Base-by-base conservation (phyloP, 208 protist genomes). In the Acanthamoeba triangularis region DNA sequence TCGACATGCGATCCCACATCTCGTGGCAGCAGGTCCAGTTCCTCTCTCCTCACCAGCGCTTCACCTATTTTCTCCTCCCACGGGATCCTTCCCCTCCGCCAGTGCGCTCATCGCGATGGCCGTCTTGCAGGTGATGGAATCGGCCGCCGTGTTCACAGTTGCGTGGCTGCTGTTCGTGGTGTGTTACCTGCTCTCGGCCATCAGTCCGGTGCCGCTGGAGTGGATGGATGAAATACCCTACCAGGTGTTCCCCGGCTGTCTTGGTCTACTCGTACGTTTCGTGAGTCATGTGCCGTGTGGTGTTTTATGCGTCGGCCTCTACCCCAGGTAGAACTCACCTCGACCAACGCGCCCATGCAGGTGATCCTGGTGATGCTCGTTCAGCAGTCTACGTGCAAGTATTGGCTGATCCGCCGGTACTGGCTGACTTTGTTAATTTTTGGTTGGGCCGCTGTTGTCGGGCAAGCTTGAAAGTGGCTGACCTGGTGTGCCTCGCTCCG, bases 51-150 rank as follows among this genome's bases (percentile, higher is more conserved):
- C 3, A 10, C 92, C 4, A 37, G 2, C 95, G 87, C 82, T 74
- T 90, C n/a, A 92, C 84, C 3, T 35, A 30, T 63, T 76, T 96
- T 3, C 41, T 67, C 41, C 47, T 96, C 10, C 96, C 91, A 33
- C 90, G 92, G 49, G 91, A 74, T 61, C 11, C 18, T 18, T 74
- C 47, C 4, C 41, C 82, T 5, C 41, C 41, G 13, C 23, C 95
- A 47, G 41, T 47, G 8, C 41, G 8, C 41, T 47, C 3, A 47
- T 6, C 41, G 41, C 41, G 8, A 23, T 95, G 95, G 1, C 76
- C 74, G n/a, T 96, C 69, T 28, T 28, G 8, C 61, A 67, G 61
- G 61, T 67, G 25, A 67, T 67, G 61, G 61, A 35, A 37, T 96
- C 7, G 54, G 85, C 18, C 35, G 88, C 8, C 65, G 96, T 54